Base-by-base conservation (phyloP, 2,329 filamentous ascomycete species). In the Ceratocystis papillata region DNA sequence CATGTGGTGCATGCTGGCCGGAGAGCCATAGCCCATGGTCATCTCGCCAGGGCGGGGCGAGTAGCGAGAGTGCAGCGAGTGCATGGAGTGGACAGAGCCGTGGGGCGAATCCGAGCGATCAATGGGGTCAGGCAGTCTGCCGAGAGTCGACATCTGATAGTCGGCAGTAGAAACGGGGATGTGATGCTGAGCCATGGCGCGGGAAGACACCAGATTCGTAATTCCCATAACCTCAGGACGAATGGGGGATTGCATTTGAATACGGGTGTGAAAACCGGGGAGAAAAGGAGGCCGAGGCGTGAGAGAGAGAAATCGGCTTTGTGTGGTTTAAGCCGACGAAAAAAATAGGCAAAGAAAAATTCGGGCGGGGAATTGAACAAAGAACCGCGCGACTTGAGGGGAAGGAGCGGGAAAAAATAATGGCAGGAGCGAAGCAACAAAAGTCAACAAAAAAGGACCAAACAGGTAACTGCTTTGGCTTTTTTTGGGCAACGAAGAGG, bases 71-170 rank as follows among this genome's bases (percentile, higher is more conserved):
- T 82, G 83, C 67, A 81, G 78, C 3, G 82, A 84, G 72, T 82
- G 83, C 67, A 81, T 78, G 4, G 81, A 84, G 72, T 81, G 79
- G 70, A 84, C 82, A 15, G 82, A 84, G 66, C 81, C 81, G 73
- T 85, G 82, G 8, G 82, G 81, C 5, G 82, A 84, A 70, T 78
- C 79, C 61, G 81, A 79, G 67, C 81, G 79, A 66, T 84, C 82
- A 71, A 83, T 78, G 17, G 73, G 70, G 33, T 72, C 70, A 33
- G 70, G 68, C 63, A 71, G 67, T 48, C 69, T 69, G 63, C 70
- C 69, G 50, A 69, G 67, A 5, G 69, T 46, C 66, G 55, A 74
- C 69, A 62, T 73, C 71, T 46, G 71, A 71, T 60, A 73, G 70
- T 62, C 70, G 69, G 46, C 68, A 65, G 59, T 69, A 68, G 48